phyloP scores from a whole-genome alignment of 768 basidiomycete genomes.

The Boletus sp. region DNA sequence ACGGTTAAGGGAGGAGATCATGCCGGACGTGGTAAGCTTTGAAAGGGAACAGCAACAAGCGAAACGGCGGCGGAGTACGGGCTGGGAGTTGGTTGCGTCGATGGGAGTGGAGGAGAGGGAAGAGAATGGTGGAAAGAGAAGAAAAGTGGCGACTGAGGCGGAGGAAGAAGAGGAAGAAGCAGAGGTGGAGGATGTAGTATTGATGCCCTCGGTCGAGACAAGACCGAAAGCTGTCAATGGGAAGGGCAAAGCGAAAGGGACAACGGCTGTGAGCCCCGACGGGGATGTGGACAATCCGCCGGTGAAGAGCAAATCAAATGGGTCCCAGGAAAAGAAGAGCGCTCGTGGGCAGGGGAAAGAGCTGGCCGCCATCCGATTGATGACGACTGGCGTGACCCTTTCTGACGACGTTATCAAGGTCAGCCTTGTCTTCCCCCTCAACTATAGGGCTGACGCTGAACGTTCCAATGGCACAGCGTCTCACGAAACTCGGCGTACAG shows the following conservation, averaged over 20 bases:
- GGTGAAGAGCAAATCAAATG: constrained; percentile 3
- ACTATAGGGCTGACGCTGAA: neutral
- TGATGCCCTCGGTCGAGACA: constrained; percentile 3
- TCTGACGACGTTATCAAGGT: constrained; percentile 60
- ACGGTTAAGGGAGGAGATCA: constrained; percentile 50
- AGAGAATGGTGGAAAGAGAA: constrained; percentile 16
- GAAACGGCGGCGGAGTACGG: constrained; percentile 31
- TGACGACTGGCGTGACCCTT: constrained; percentile 67
- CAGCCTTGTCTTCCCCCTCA: constrained; percentile 5
- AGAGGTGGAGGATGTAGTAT: constrained; percentile 18
- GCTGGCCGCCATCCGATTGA: constrained; percentile 39
- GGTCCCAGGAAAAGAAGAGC: constrained; percentile 11
- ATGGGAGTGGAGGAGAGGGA: constrained; percentile 13
- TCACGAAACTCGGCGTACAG: constrained; percentile 65
- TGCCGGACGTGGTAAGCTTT: constrained; percentile 73
- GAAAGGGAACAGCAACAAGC: constrained; percentile 59
- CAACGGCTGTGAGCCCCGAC: neutral
- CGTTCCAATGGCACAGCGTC: constrained; percentile 37
- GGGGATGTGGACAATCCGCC: neutral
- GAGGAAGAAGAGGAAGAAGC: constrained; percentile 27
- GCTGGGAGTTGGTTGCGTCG: constrained; percentile 26
- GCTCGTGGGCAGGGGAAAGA: constrained; percentile 4
- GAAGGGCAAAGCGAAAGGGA: constrained; percentile 8
- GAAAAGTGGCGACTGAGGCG: constrained; percentile 16
- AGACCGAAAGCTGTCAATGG: constrained; percentile 13